phyloP scores from a whole-genome alignment of 1,139 yeast genomes.

The Candida neerlandica region DNA sequence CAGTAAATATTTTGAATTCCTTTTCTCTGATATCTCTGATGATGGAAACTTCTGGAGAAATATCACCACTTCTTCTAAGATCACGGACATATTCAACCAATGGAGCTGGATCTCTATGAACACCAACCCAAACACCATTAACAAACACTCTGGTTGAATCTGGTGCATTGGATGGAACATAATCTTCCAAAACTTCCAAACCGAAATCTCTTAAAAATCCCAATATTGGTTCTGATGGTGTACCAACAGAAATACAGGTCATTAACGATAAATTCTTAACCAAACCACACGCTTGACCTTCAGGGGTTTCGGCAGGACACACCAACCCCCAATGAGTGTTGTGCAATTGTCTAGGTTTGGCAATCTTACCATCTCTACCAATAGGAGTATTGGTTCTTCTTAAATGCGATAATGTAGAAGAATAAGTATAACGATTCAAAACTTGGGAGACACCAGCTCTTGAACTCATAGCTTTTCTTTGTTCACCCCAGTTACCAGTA shows the following conservation, averaged over 20 bases:
- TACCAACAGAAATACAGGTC: conserved; percentile 98
- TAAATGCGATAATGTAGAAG: conserved; percentile 95
- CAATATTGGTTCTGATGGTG: conserved; percentile 93
- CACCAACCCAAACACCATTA: conserved; percentile 99
- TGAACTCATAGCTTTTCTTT: conserved; percentile 97
- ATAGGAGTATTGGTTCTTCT: conserved; percentile 98
- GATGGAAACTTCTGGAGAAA: conserved; percentile 93
- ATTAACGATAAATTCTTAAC: conserved; percentile 93
- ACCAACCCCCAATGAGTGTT: conserved; percentile 99
- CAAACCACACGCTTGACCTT: conserved; percentile 99
- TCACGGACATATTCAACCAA: conserved; percentile 89
- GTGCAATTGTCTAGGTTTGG: conserved; percentile 97
- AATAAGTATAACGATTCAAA: conserved; percentile 93
- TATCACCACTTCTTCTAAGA: conserved; percentile 93
- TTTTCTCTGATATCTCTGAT: conserved; percentile 96
- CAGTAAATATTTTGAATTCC: conserved; percentile 94
- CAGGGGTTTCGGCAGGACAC: conserved; percentile 99
- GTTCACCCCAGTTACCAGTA: conserved; percentile 99
- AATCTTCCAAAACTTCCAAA: conserved; percentile 96
- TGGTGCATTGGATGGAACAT: conserved; percentile 89
- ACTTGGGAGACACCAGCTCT: conserved; percentile 99
- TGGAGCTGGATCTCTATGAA: conserved; percentile 92
- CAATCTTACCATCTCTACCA: conserved; percentile 98
- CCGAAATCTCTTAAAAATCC: conserved; percentile 99
- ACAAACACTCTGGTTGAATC: conserved; percentile 94